These are phyloP conservation scores for Croton laevigatus DNA, from an alignment of 441 rosid genomes.

Conservation along the genomic window DNA sequence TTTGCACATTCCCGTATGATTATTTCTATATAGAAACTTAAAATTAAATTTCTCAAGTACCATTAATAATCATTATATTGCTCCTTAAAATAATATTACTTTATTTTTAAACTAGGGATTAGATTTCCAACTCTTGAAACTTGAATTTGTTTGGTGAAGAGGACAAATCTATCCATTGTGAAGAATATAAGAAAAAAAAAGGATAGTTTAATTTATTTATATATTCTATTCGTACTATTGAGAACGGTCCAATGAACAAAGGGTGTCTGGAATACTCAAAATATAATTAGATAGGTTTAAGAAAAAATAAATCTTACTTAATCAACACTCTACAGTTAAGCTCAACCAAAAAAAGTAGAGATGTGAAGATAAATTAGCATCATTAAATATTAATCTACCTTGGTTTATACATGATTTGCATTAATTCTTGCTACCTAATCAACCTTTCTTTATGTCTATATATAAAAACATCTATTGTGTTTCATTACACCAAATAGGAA, in stretches of 20 bases:
- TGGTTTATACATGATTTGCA: not conserved
- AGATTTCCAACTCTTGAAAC: not conserved
- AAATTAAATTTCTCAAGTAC: not conserved
- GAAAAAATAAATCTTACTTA: constrained; percentile 39
- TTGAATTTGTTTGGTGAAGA: not conserved
- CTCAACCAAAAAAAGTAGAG: constrained; percentile 38
- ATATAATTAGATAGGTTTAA: constrained; percentile 1
- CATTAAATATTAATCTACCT: not conserved
- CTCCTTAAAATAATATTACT: not conserved
- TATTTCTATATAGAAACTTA: not conserved
- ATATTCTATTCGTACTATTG: not conserved
- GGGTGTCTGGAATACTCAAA: constrained; percentile 23
- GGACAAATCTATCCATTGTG: not conserved
- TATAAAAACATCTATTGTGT: not conserved
- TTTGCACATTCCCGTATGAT: not conserved
- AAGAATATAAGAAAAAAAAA: not conserved
- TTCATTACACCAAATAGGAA: constrained; percentile 7
- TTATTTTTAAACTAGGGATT: not conserved
- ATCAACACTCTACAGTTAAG: constrained; percentile 59
- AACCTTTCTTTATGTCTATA: constrained; percentile 14
- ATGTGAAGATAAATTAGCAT: constrained; percentile 14
- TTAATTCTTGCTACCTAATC: constrained; percentile 30
- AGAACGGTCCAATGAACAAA: not conserved
- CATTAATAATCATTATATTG: not conserved
- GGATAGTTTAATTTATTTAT: not conserved